Conservation (phyloP, 2,329 filamentous ascomycete species). For the Tolypocladium tropicale region DNA sequence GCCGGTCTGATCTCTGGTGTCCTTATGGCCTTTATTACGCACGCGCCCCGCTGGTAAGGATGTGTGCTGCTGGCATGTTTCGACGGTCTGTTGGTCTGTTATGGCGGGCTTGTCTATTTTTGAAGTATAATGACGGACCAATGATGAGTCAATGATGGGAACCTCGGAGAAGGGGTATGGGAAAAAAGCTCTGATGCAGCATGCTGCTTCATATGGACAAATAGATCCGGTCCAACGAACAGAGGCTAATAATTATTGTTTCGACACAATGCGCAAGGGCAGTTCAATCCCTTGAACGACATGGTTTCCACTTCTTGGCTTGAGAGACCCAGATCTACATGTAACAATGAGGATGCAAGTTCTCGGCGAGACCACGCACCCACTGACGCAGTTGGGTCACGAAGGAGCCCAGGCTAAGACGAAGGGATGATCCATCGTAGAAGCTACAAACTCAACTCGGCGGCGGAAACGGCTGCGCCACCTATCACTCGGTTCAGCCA, state of each 20-base stretch:
- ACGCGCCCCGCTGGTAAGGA: slow-evolving; percentile 41
- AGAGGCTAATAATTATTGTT: not conserved
- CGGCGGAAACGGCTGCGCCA: not conserved
- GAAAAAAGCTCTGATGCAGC: not conserved
- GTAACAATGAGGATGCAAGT: no score
- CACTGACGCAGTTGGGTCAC: no score
- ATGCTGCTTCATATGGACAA: not conserved
- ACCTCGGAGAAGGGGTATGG: no score
- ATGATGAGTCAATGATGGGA: not conserved
- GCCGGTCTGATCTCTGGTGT: slow-evolving; percentile 47
- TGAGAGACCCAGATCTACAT: no score
- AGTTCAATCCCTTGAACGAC: no score
- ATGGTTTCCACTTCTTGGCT: no score
- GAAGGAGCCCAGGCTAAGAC: no score
- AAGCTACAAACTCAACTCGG: not conserved
- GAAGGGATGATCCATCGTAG: not conserved
- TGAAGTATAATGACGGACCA: not conserved
- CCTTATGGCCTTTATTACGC: slow-evolving; percentile 52
- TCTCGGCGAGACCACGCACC: no score
- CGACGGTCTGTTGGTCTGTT: no score
- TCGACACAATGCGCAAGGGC: not conserved
- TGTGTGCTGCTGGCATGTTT: not conserved
- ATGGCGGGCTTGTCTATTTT: no score
- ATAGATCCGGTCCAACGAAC: not conserved
- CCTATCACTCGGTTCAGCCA: not conserved